Conservation (phyloP, 805 yeast species). For the Kuraishia molischiana region DNA sequence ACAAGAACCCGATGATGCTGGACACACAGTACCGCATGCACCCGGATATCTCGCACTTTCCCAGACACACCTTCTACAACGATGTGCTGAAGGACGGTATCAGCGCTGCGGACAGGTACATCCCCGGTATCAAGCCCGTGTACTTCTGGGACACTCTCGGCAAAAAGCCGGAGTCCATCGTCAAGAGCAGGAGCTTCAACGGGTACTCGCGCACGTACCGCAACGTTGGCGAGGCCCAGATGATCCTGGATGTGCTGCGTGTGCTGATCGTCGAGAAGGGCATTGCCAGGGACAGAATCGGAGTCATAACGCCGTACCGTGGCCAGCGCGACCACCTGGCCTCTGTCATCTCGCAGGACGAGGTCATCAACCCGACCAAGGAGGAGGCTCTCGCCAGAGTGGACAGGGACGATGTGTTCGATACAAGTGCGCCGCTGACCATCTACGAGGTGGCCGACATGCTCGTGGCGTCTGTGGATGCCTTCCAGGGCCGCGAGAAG, state of each 20-base stretch:
- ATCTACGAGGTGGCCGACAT: conserved; percentile 35
- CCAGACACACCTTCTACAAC: conserved; percentile 40
- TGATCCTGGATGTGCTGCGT: conserved; percentile 36
- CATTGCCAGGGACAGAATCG: conserved; percentile 40
- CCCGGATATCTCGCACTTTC: conserved; percentile 51
- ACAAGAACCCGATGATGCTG: conserved; percentile 53
- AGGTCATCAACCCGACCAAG: conserved; percentile 43
- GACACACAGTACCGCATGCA: conserved; percentile 66
- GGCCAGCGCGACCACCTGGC: conserved; percentile 64
- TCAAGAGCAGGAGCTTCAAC: conserved; percentile 28
- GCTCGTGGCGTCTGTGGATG: conserved; percentile 62
- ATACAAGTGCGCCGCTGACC: conserved; percentile 34
- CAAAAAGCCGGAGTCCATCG: conserved; percentile 33
- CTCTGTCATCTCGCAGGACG: conserved; percentile 34
- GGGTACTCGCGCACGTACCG: conserved; percentile 49
- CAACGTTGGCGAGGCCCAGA: conserved; percentile 42
- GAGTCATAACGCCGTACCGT: conserved; percentile 67
- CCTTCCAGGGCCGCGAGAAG: conserved; percentile 88
- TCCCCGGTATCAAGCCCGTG: conserved; percentile 44
- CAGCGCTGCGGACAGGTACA: conserved; percentile 35
- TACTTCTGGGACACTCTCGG: conserved; percentile 52
- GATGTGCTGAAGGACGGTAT: conserved; percentile 50
- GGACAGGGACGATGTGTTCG: conserved; percentile 51
- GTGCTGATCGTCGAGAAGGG: conserved; percentile 44
- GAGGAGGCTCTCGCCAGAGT: conserved; percentile 37